Base-by-base conservation (phyloP, 140 eudicot species). In the Oenanthe javanica region DNA sequence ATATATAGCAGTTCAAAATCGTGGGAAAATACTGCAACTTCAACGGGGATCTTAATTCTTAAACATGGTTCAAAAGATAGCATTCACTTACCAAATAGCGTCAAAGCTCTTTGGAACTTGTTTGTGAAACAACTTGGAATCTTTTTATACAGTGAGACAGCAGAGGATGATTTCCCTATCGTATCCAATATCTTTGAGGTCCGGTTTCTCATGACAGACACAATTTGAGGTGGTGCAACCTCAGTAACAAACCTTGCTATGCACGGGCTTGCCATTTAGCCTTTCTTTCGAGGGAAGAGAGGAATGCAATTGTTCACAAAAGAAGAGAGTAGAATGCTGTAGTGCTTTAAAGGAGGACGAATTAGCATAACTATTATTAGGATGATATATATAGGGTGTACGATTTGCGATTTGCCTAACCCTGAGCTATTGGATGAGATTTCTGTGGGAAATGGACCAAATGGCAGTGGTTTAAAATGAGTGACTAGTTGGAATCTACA, bases 161-260 rank as follows among this genome's bases (percentile, higher is more conserved):
- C 40, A 27, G 72, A 66, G 72, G 76, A 40, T 31, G 14, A 54
- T 11, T 72, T 87, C 90, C 50, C 77, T 87, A 45, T 87, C 90
- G 90, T 87, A 45, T 87, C 90, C 51, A 87, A 18, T 82, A 15
- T 59, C 69, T 59, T 59, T 59, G 69, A 59, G 36, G 36, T 59
- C 6, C 69, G 69, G 69, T 59, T 59, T 59, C 69, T 59, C 69
- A 59, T 59, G 36, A 59, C 69, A n/a, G 69, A 59, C 69, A 59
- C 11, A 0, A 84, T 55, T 67, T 87, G 88, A 16, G 90, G 84
- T 1, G 90, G 90, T 49, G 90, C 90, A n/a, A 77, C 90, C 81
- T 87, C 90, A 0, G 83, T 84, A 23, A 82, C 83, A 40, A 59
- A 59, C 36, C 69, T 59, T 59, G 69, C 69, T 0, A 59, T n/a